A percentile compares a stretch with the other conserved stretches of the same genome.
These are phyloP conservation scores for Saccharomyces uvarum DNA, from an alignment of 1,139 yeast species.

Conservation along the genomic window DNA sequence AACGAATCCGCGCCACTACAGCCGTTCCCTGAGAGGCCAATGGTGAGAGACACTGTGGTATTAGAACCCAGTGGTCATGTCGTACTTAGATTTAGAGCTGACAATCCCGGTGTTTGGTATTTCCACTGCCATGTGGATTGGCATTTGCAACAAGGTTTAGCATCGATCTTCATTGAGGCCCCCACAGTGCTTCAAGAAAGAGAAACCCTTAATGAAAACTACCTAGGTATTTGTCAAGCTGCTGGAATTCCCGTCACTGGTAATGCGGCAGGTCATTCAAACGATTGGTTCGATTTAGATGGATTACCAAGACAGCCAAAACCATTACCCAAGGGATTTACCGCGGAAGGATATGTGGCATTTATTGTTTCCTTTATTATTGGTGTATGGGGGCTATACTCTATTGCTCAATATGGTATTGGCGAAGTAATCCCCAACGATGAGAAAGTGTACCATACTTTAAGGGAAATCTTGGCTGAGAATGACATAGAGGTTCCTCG, in stretches of 20 bases:
- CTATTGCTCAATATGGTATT: slow-evolving; percentile 55
- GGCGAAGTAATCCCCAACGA: slow-evolving; percentile 48
- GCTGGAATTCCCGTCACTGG: slow-evolving; percentile 44
- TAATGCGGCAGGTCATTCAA: slow-evolving; percentile 61
- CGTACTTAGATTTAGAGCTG: slow-evolving; percentile 60
- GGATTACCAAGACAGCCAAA: slow-evolving; percentile 51
- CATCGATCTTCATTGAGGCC: slow-evolving; percentile 58
- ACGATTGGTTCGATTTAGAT: slow-evolving; percentile 45
- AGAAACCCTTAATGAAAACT: slow-evolving; percentile 41
- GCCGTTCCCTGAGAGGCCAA: slow-evolving; percentile 51
- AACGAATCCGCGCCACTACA: slow-evolving; percentile 39
- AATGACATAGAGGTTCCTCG: slow-evolving; percentile 6
- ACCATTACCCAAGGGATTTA: slow-evolving; percentile 62
- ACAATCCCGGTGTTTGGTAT: slow-evolving; percentile 80
- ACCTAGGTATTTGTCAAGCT: slow-evolving; percentile 41
- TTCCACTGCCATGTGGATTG: slow-evolving; percentile 81
- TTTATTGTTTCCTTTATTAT: slow-evolving; percentile 48
- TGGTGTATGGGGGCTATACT: slow-evolving; percentile 50
- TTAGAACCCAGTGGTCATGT: slow-evolving; percentile 59
- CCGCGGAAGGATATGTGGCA: slow-evolving; percentile 61
- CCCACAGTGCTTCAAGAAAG: slow-evolving; percentile 45
- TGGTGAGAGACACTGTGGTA: slow-evolving; percentile 57
- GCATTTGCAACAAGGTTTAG: slow-evolving; percentile 75
- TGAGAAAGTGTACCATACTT: slow-evolving; percentile 20
- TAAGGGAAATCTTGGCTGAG: slow-evolving; percentile 12